Base-by-base conservation (phyloP, 2,329 filamentous ascomycete genomes). In the Alternaria panax region DNA sequence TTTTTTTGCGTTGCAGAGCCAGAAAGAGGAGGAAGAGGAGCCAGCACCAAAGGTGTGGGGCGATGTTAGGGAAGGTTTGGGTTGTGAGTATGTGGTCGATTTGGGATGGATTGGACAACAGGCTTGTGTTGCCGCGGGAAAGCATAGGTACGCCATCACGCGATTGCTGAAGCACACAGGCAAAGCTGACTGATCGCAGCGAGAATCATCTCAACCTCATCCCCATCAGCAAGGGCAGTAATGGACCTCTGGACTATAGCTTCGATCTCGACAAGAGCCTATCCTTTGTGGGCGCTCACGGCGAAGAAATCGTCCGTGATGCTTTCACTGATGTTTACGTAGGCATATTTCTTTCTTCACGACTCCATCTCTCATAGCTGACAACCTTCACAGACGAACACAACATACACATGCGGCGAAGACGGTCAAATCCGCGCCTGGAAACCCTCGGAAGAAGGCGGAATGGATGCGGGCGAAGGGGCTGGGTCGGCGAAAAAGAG, bases 31-130 rank as follows among this genome's bases (percentile, higher is more conserved):
- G 18, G 88, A 87, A 9, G 79, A 83, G 38, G 80, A 83, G 52
- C 78, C 81, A 1, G 71, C 79, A 5, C 82, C 83, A 25, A 74
- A 69, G 38, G 59, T 62, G 1, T 89, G 92, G 71, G 91, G 91
- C 3, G 91, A 95, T 71, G 81, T 92, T 72, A 83, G 92, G 28
- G 80, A 83, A 60, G 79, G 79, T n/a, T 75, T 93, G 6, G 84
- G 81, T 4, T 92, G 90, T 64, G 90, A 91, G 80, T 95, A 95
- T 75, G 84, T 92, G 2, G 87, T 90, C 18, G 87, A 90, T 69
- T 82, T 93, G 38, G 78, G 86, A 43, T 83, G 90, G 78, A 75
- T 84, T 24, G 86, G 87, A 38, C 85, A 84, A 3, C 86, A 87
- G 0, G 86, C 86, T 5, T 84, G 88, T 14, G 78, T 92, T 38